Base-by-base conservation (phyloP, 2,329 filamentous ascomycete genomes). In the Scytalidium sp. region DNA sequence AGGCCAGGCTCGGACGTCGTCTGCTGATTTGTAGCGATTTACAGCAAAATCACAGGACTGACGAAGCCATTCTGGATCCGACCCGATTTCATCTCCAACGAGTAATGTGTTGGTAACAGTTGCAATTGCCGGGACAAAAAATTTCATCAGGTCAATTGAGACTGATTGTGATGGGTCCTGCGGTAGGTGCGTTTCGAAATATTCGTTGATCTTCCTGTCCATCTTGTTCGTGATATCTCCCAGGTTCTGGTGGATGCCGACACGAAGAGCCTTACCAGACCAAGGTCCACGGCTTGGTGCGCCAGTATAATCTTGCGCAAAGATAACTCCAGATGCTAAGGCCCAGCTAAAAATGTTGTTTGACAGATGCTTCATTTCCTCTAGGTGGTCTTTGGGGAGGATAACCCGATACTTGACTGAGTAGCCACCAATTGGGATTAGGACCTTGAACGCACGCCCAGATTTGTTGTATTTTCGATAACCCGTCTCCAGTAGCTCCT, bases 341-440 rank as follows among this genome's bases (percentile, higher is more conserved):
- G 43, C 43, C 43, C 43, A 45, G 20, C 43, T 45, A 21, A 45
- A 45, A 25, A 45, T 45, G 19, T 45, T 45, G 19, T 45, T 45
- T 19, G 43, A 45, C 29, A 45, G n/a, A 19, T 45, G 43, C 19
- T 45, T 45, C 43, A 45, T 45, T 19, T 45, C 43, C 23, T 45
- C 43, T 20, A 45, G 20, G 21, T 45, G 43, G 19, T 27, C 43
- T 21, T 45, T 45, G 8, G 43, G 43, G 15, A 45, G 43, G 20
- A 45, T 25, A 13, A 45, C 43, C 7, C 43, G 43, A 19, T 45
- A 45, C 19, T 45, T 45, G 23, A 45, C 43, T 20, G 43, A 45
- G 43, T 45, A 45, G 6, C 43, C 43, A 10, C 43, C 43, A 36
- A 45, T 45, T 25, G 43, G 43, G 17, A 45, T 45, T 4, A 21